Percentiles rank a stretch among this genome's conserved stretches.
These are phyloP conservation scores for Thelephora aurantiotincta DNA, from an alignment of 768 basidiomycete genomes.

Conservation along the genomic window DNA sequence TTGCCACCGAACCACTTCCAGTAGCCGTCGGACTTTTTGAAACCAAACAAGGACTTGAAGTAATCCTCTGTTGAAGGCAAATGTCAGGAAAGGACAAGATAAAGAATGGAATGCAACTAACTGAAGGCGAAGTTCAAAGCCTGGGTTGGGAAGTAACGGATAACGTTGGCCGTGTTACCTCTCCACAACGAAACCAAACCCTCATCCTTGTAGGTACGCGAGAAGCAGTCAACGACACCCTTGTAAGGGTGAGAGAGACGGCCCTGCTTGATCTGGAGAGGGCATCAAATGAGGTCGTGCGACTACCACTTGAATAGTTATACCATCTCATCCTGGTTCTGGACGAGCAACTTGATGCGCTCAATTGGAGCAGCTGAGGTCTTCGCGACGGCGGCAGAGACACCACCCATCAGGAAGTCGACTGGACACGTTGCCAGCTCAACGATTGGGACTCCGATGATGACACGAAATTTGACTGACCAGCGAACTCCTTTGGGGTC, in stretches of 20 bases:
- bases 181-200: conserved; percentile 94
- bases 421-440: conserved; percentile 31
- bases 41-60: conserved; percentile 97
- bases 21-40: conserved; percentile 97
- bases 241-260: conserved; percentile 95
- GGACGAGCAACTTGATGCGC: conserved; percentile 96
- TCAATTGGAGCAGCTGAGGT: conserved; percentile 99
- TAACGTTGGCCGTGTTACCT: conserved; percentile 99
- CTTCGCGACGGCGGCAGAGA: conserved; percentile 94
- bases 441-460: conserved; percentile 13
- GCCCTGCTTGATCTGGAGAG: conserved; percentile 88
- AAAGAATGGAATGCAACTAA: conserved; percentile 28
- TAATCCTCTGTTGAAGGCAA: conserved; percentile 60
- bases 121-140: conserved; percentile 99
- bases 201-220: conserved; percentile 88
- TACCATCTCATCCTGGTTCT: conserved; percentile 99
- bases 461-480: conserved; percentile 25
- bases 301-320: conserved; percentile 8
- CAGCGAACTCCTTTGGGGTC: conserved; percentile 81
- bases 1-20: conserved; percentile 98
- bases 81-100: conserved; percentile 7
- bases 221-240: conserved; percentile 87
- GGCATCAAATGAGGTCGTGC: background rate
- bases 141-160: conserved; percentile 99
- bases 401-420: conserved; percentile 96